Percentiles rank a stretch among this genome's conserved stretches.
Evolutionary conservation across 2,329 filamentous ascomycete genomes (phyloP).

Genomic region (Ophiostoma pallidulum): DNA sequence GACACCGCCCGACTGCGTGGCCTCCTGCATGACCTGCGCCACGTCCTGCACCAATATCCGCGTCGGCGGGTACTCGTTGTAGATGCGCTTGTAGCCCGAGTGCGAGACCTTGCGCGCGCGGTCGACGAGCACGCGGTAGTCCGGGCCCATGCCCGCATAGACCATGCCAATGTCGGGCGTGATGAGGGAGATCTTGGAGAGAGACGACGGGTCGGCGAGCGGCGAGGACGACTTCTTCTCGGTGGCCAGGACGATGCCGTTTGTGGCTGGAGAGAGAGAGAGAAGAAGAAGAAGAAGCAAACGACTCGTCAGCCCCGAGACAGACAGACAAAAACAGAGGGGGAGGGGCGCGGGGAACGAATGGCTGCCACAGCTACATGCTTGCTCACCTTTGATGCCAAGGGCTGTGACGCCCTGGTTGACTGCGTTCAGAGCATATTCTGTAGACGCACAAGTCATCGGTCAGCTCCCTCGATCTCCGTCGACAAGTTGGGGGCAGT

Average conservation of each 20-base stretch:
- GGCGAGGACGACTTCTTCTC: slow-evolving; percentile 99
- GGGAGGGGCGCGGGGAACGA: no score
- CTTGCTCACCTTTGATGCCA: slow-evolving; percentile 93
- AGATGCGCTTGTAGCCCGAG: slow-evolving; percentile 98
- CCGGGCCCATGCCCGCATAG: slow-evolving; percentile 97
- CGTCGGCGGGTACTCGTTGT: slow-evolving; percentile 99
- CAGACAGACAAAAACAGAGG: not conserved
- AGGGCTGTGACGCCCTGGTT: slow-evolving; percentile 98
- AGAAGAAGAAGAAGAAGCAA: not conserved
- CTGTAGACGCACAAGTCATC: slow-evolving; percentile 36
- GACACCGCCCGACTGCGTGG: slow-evolving; percentile 95
- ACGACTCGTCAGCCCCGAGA: no score
- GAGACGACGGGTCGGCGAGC: slow-evolving; percentile 86
- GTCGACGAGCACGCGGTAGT: slow-evolving; percentile 96
- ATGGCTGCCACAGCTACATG: no score
- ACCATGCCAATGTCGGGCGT: slow-evolving; percentile 99
- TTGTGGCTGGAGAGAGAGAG: slow-evolving; percentile 58
- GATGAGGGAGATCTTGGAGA: slow-evolving; percentile 95
- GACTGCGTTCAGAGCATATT: slow-evolving; percentile 98
- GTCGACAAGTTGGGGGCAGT: not conserved
- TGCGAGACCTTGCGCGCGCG: slow-evolving; percentile 97
- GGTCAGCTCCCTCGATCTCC: not conserved
- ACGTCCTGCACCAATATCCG: slow-evolving; percentile 99
- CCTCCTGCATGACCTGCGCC: slow-evolving; percentile 95
- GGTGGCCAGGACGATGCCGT: slow-evolving; percentile 96